phyloP scores from a whole-genome alignment of 495 filamentous ascomycete genomes.

The Aspergillus saccharolyticus region DNA sequence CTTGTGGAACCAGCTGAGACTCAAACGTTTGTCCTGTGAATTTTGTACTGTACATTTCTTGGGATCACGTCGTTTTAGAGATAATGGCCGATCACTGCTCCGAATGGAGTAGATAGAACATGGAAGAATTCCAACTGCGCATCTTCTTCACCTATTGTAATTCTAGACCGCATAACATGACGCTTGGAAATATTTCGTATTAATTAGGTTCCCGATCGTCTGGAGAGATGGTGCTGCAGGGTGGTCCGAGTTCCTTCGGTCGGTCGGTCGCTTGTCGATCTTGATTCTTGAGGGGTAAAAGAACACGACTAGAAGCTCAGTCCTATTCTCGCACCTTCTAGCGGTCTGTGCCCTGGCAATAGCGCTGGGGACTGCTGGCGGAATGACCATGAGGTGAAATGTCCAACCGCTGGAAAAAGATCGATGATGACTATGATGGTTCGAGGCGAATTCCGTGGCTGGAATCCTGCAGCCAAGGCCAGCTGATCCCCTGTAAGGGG shows the following conservation, averaged over 20 bases:
- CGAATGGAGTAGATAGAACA: conserved; percentile 1
- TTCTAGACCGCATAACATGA: background rate
- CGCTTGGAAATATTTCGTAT: background rate
- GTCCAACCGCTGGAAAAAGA: too few species aligned
- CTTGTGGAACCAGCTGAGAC: conserved; percentile 3
- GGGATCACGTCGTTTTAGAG: background rate
- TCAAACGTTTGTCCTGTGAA: conserved; percentile 3
- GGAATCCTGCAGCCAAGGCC: background rate
- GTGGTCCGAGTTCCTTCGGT: conserved; percentile 2
- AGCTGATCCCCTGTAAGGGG: background rate
- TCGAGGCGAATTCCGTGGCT: background rate
- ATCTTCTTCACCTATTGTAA: background rate
- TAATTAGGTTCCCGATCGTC: background rate
- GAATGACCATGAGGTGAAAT: too few species aligned
- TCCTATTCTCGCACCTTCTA: background rate
- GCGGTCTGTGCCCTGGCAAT: conserved; percentile 1
- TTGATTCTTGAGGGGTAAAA: background rate
- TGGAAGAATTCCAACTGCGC: background rate
- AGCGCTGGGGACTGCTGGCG: too few species aligned
- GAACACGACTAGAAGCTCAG: background rate
- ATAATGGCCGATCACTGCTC: background rate
- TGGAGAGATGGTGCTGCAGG: background rate
- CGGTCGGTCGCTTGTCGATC: background rate
- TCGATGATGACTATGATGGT: background rate
- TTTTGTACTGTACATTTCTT: conserved; percentile 11